Base-by-base conservation (phyloP, 345 rosid species). In the Salix suchowensis region DNA sequence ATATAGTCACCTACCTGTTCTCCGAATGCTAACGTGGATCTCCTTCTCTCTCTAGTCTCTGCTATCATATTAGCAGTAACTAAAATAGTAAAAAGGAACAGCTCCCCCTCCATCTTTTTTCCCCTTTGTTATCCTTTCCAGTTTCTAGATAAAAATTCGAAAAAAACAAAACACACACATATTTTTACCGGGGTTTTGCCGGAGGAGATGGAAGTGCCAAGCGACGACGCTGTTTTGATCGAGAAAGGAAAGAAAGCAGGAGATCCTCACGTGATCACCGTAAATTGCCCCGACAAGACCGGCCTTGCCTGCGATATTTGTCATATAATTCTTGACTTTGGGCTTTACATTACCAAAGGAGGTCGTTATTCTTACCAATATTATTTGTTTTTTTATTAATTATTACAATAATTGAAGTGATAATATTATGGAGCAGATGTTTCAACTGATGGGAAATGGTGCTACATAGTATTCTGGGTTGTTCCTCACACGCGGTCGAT, bases 401-500 rank as follows among this genome's bases (percentile, higher is more conserved):
- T 71, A 58, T 66, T 21, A 60, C n/a, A 39, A 52, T 19, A 4
- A 32, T 7, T 28, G 46, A 42, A 42, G 46, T 11, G 46, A 42
- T 42, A 42, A 11, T 34, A 34, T 11, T n/a, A 44, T 66, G 66
- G n/a, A 28, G 50, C 83, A 94, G 98, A 94, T 91, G 85, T 94
- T 75, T 89, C 98, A 23, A 92, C 96, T 0, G 97, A 94, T 87
- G 97, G 96, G 74, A 88, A 76, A 76, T 92, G 96, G 96, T 94
- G 94, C 82, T 92, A 85, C 80, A 48, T 94, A 34, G 91, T 92
- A 2, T 82, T 94, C 54, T 94, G 93, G 93, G 98, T 94, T 67
- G 80, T 88, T 80, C 96, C 91, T 40, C 78, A 74, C 79, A 81
- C 86, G 62, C 78, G 84, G 67, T 85, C 85, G 8, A 72, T 82